Percentiles rank a stretch among this genome's conserved stretches.
These are phyloP conservation scores for Prillingera fragicola DNA, from an alignment of 1,284 basidiomycete genomes.

Conservation along the genomic window DNA sequence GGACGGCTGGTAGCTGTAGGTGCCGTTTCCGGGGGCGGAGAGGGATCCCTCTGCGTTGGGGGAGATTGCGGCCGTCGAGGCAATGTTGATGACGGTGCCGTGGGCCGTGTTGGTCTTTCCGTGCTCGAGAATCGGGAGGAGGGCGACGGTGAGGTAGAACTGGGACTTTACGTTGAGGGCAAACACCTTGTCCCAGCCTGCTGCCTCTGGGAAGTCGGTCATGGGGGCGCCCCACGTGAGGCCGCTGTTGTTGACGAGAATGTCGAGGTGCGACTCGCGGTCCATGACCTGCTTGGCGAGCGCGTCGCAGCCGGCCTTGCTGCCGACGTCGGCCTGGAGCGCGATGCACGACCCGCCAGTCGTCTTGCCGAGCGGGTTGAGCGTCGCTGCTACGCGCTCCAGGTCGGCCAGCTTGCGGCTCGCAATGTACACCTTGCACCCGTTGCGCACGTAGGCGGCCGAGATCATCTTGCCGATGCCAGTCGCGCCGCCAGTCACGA, in stretches of 20 bases:
- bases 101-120: conserved; percentile 18
- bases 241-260: conserved; percentile 43
- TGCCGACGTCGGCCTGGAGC: conserved; percentile 27
- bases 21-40: conserved; percentile 22
- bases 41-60: conserved; percentile 17
- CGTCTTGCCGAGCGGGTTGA: conserved; percentile 9
- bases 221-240: conserved; percentile 19
- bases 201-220: conserved; percentile 19
- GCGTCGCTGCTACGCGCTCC: conserved; percentile 14
- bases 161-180: conserved; percentile 22
- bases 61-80: conserved; percentile 23
- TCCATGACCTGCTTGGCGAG: conserved; percentile 13
- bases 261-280: conserved; percentile 30
- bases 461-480: conserved; percentile 25
- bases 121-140: conserved; percentile 21
- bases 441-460: conserved; percentile 25
- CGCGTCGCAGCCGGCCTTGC: conserved; percentile 21
- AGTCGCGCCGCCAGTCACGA: conserved; percentile 22
- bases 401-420: conserved; percentile 23
- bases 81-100: conserved; percentile 30
- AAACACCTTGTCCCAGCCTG: conserved; percentile 21
- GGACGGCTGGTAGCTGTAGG: conserved; percentile 19
- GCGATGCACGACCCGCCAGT: conserved; percentile 14
- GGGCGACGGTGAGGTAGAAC: conserved; percentile 27
- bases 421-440: conserved; percentile 30